Conservation (phyloP, 257 asterid genomes). For the Solanum tarijense region DNA sequence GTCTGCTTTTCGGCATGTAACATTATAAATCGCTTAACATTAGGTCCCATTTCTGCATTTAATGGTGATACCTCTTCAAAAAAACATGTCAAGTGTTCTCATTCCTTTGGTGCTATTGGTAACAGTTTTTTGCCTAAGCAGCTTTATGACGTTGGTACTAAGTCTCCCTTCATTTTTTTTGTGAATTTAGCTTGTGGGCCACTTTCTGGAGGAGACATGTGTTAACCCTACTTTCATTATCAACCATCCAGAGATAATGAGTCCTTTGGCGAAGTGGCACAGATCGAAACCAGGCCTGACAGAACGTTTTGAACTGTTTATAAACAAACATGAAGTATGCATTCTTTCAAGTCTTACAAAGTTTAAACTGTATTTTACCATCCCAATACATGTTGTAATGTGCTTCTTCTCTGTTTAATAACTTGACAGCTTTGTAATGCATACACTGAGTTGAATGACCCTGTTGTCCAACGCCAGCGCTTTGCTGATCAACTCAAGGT, state of each 20-base stretch:
- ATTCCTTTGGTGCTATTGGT: background rate
- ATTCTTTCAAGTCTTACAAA: background rate
- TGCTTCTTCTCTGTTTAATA: background rate
- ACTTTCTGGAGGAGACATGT: constrained; percentile 82
- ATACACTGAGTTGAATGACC: constrained; percentile 91
- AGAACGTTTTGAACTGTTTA: constrained; percentile 76
- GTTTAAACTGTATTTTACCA: background rate
- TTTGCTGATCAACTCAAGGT: constrained; percentile 96
- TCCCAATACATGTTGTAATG: background rate
- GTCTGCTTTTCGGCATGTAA: background rate
- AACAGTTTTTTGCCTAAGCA: background rate
- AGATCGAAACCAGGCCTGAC: constrained; percentile 79
- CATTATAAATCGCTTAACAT: background rate
- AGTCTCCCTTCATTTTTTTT: background rate
- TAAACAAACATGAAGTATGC: constrained; percentile 80
- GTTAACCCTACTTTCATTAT: constrained; percentile 66
- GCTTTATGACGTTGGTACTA: background rate
- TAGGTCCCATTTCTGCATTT: background rate
- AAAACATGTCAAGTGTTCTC: background rate
- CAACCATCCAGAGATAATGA: constrained; percentile 94
- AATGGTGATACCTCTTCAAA: background rate
- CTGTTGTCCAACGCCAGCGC: constrained; percentile 90
- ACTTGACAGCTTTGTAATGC: constrained; percentile 73
- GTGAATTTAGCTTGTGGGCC: constrained; percentile 66
- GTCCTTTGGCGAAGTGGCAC: constrained; percentile 95